A percentile compares a stretch with the other conserved stretches of the same genome.
Evolutionary conservation across 2,329 filamentous ascomycete genomes (phyloP).

Genomic region (Phialophora macrospora): DNA sequence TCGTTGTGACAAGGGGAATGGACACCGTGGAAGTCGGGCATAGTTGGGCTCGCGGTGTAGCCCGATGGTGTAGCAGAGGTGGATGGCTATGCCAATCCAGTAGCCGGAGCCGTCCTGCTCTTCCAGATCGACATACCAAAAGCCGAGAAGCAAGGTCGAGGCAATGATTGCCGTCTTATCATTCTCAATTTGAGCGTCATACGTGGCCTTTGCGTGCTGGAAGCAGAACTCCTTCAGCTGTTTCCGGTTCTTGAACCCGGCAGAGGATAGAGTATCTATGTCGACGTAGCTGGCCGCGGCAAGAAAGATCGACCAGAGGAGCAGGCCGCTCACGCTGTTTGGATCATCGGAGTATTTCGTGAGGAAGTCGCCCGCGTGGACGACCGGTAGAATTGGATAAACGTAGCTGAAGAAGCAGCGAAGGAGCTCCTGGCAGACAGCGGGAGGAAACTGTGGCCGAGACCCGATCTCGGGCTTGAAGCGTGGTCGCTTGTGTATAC

Average conservation of each 20-base stretch:
- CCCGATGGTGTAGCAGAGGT: conserved; percentile 51
- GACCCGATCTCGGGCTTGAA: conserved; percentile 13
- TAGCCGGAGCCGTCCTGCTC: conserved; percentile 53
- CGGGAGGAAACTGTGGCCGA: conserved; percentile 7
- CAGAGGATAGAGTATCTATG: conserved; percentile 39
- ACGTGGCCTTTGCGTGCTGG: conserved; percentile 44
- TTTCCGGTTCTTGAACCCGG: conserved; percentile 44
- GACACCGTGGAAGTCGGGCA: conserved; percentile 25
- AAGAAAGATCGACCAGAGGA: conserved; percentile 50
- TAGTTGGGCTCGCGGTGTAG: conserved; percentile 46
- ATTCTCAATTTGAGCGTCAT: conserved; percentile 40
- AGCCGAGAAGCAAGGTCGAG: conserved; percentile 50
- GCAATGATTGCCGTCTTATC: conserved; percentile 51
- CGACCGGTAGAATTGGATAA: conserved; percentile 27
- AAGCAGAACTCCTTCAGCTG: conserved; percentile 47
- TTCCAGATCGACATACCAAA: conserved; percentile 51
- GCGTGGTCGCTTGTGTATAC: conserved; percentile 18
- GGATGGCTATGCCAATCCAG: conserved; percentile 54
- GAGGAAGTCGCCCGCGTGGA: conserved; percentile 25
- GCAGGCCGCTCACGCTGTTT: conserved; percentile 33
- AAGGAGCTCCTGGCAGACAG: conserved; percentile 18
- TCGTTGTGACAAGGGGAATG: conserved; percentile 38
- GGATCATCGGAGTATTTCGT: conserved; percentile 12
- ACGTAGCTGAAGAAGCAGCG: conserved; percentile 28
- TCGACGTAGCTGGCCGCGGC: conserved; percentile 45